Base-by-base conservation (phyloP, 2,329 filamentous ascomycete species). In the Fusarium sp. region DNA sequence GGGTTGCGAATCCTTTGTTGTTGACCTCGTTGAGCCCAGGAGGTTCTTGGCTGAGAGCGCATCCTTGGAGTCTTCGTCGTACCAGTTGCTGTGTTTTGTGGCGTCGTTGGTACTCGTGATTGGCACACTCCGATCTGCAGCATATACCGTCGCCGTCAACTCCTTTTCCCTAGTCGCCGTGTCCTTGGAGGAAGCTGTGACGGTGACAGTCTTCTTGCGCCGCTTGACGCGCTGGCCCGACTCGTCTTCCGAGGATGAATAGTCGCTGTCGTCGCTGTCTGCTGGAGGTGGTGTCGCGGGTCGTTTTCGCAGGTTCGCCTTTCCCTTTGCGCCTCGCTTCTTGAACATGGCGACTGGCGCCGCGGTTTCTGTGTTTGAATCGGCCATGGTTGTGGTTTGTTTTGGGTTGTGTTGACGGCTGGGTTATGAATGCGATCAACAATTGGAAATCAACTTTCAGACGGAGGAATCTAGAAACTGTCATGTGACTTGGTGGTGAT, bases 71-170 rank as follows among this genome's bases (percentile, higher is more conserved):
- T 88, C 87, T 68, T 96, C 93, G 69, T 97, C 95, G 82, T 93
- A 96, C 95, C 95, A 98, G 81, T 97, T 94, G 64, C 89, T 92
- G 49, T 92, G 89, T 79, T 97, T 98, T 2, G 96, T 98, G 22
- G 96, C 96, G 80, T 98, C 95, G 81, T 96, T 96, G 77, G 89
- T 89, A 72, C 87, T 87, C 76, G 90, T 86, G 76, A 94, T 90
- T 72, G 87, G 86, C 27, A 90, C 83, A 66, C 85, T 87, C 74
- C 92, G 87, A 81, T 94, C 88, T 66, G 92, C 89, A 61, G 87
- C 82, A 82, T 89, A 89, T 72, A 88, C 83, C 55, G 89, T 88
- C 67, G 89, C 83, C 16, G 84, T 83, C 27, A 87, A 81, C 31
- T 89, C 85, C 31, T 72, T 74, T 17, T 36, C 68, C 27, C 46